Evolutionary conservation across 805 yeast species (phyloP).

Genomic region (Myxozyma sirexii): DNA sequence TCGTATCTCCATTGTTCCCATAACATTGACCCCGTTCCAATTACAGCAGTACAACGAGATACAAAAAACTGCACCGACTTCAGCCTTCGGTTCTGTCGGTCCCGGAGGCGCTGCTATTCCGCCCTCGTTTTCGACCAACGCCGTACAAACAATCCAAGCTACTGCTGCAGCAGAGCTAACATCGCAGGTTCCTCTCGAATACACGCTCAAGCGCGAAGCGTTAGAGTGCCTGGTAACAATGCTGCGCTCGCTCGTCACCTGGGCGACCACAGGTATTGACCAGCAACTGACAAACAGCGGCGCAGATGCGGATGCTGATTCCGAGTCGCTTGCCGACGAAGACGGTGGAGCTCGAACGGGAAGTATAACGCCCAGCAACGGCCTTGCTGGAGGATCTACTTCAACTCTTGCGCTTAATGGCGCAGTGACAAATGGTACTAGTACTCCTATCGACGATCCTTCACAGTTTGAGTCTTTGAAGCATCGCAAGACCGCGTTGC

Average conservation of each 20-base stretch:
- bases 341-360: not conserved
- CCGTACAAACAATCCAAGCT: slow-evolving; percentile 18
- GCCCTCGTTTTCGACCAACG: slow-evolving; percentile 67
- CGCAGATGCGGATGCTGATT: slow-evolving; percentile 11
- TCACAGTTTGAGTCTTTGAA: slow-evolving; percentile 83
- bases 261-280: slow-evolving; percentile 71
- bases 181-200: slow-evolving; percentile 62
- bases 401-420: slow-evolving; percentile 7
- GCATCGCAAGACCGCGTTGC: slow-evolving; percentile 75
- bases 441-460: slow-evolving; percentile 60
- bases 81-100: slow-evolving; percentile 14
- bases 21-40: slow-evolving; percentile 72
- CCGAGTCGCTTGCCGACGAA: slow-evolving; percentile 20
- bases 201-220: slow-evolving; percentile 79
- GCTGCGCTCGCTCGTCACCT: slow-evolving; percentile 74
- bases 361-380: slow-evolving; percentile 2
- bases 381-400: not conserved
- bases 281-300: not conserved
- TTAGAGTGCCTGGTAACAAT: slow-evolving; percentile 80
- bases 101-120: slow-evolving; percentile 47
- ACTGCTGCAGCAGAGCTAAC: slow-evolving; percentile 13
- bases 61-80: slow-evolving; percentile 13
- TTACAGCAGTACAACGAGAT: slow-evolving; percentile 56
- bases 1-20: slow-evolving; percentile 66
- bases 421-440: slow-evolving; percentile 13